Base-by-base conservation (phyloP, 73 alveolate species). In the Effrenium voratum region DNA sequence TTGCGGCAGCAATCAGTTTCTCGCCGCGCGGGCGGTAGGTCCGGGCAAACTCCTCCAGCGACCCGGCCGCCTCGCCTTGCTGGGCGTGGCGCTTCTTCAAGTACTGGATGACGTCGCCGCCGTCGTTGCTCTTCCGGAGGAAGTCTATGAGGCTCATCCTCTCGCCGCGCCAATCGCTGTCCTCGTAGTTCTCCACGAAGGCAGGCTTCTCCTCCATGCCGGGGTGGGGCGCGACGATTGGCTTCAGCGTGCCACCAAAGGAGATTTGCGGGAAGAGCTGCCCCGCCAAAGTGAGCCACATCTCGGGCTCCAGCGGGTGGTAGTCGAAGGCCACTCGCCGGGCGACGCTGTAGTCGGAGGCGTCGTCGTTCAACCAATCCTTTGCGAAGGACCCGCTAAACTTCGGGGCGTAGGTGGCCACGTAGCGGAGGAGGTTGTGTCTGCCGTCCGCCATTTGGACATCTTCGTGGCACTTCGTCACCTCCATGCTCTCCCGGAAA, bases 251-350 rank as follows among this genome's bases (percentile, higher is more conserved):
- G 60, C 95, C 95, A 0, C 95, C 95, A 36, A 15, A 30, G 47
- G 44, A 28, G 70, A 28, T 59, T 4, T 45, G 66, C 6, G 95
- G 95, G 47, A 86, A 86, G 36, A n/a, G 95, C 68, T 63, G 60
- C 36, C 43, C 38, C 38, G 24, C 16, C 70, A 86, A 34, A 0
- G 49, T 36, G 32, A 86, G 45, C 95, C 95, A 86, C 95, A 86
- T 86, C 70, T 86, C 95, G 0, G 95, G 95, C 66, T 86, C 95
- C 3, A 32, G 45, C 38, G 95, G 84, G 15, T 59, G 83, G 47
- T 32, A 60, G 49, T 12, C 47, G 24, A 38, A 59, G 70, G 45
- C 70, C n/a, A 86, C 83, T 0, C 95, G 83, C 15, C 59, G 63
- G 15, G 95, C 95, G n/a, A 60, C 68, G 28, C 83, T 5, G 47